Percentiles rank a stretch among this genome's conserved stretches.
These are phyloP conservation scores for Aphanocladium album DNA, from an alignment of 2,329 filamentous ascomycete species.

Conservation along the genomic window DNA sequence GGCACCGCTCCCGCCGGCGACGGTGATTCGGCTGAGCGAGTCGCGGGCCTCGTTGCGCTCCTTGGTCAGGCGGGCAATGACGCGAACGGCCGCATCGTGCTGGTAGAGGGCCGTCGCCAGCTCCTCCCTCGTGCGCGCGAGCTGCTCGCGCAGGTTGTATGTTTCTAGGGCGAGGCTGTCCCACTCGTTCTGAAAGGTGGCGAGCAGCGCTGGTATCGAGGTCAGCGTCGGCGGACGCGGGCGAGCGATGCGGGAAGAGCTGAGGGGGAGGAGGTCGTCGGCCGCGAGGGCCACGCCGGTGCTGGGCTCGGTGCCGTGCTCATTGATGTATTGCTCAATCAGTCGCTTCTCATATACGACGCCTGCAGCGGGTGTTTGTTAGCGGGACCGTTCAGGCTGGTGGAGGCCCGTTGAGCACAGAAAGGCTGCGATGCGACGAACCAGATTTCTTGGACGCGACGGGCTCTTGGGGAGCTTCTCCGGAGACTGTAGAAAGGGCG, in stretches of 20 bases:
- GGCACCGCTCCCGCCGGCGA: conserved; percentile 49
- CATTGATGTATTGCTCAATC: conserved; percentile 89
- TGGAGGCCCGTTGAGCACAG: neutral
- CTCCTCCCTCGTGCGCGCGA: conserved; percentile 87
- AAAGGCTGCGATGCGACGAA: conserved; percentile 38
- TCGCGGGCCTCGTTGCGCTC: conserved; percentile 91
- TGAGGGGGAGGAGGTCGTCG: conserved; percentile 85
- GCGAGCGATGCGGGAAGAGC: conserved; percentile 75
- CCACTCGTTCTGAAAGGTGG: conserved; percentile 98
- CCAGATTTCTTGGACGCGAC: conserved; percentile 94
- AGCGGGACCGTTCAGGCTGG: neutral
- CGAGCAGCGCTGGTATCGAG: conserved; percentile 89
- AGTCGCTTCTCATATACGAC: conserved; percentile 92
- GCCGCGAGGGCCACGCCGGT: conserved; percentile 77
- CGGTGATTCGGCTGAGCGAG: conserved; percentile 78
- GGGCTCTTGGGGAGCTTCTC: conserved; percentile 90
- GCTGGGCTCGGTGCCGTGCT: conserved; percentile 88
- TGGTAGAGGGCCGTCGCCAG: conserved; percentile 92
- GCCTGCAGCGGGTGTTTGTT: conserved; percentile 42
- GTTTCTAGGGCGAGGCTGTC: conserved; percentile 88
- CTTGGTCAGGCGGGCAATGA: conserved; percentile 84
- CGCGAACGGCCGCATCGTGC: conserved; percentile 92
- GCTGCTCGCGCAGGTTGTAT: conserved; percentile 83
- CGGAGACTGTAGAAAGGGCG: conserved; percentile 87
- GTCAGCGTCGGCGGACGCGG: conserved; percentile 90